Evolutionary conservation across 2,329 filamentous ascomycete species (phyloP).

Genomic region (Fusarium illudens): DNA sequence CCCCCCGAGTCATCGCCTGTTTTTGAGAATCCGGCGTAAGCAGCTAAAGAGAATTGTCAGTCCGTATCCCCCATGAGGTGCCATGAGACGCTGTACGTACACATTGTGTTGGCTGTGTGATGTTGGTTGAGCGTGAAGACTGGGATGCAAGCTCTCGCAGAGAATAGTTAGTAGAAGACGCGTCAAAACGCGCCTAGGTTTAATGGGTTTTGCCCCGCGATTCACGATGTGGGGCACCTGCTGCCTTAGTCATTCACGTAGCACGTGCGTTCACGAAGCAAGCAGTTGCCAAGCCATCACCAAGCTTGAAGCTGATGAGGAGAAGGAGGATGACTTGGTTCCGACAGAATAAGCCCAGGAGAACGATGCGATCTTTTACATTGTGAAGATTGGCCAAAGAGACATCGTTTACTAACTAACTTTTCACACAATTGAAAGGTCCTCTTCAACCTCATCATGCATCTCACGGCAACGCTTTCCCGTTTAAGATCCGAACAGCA

Average conservation of each 20-base stretch:
- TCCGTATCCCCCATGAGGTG: not conserved
- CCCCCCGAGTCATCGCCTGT: constrained; percentile 66
- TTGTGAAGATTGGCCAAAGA: not conserved
- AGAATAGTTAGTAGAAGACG: constrained; percentile 44
- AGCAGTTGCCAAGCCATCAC: not conserved
- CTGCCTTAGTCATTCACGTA: constrained; percentile 32
- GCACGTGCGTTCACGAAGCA: constrained; percentile 8
- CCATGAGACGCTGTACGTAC: constrained; percentile 36
- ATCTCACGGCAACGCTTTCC: not conserved
- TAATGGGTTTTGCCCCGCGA: constrained; percentile 45
- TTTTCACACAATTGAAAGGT: not conserved
- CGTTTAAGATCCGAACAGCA: not conserved
- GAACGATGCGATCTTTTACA: not conserved
- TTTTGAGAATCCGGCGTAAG: constrained; percentile 60
- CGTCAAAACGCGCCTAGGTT: constrained; percentile 46
- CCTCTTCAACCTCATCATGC: not conserved
- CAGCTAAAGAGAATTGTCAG: constrained; percentile 46
- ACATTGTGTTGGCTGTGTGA: constrained; percentile 44
- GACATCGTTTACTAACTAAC: not conserved
- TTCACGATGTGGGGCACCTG: constrained; percentile 16
- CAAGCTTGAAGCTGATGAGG: not conserved
- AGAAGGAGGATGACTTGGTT: not conserved
- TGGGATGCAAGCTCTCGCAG: constrained; percentile 22
- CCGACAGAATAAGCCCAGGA: not conserved
- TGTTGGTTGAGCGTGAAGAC: constrained; percentile 24